A percentile compares a stretch with the other conserved stretches of the same genome.
These are phyloP conservation scores for Rhododendron griersonianum DNA, from an alignment of 148 eudicot species.

Conservation along the genomic window DNA sequence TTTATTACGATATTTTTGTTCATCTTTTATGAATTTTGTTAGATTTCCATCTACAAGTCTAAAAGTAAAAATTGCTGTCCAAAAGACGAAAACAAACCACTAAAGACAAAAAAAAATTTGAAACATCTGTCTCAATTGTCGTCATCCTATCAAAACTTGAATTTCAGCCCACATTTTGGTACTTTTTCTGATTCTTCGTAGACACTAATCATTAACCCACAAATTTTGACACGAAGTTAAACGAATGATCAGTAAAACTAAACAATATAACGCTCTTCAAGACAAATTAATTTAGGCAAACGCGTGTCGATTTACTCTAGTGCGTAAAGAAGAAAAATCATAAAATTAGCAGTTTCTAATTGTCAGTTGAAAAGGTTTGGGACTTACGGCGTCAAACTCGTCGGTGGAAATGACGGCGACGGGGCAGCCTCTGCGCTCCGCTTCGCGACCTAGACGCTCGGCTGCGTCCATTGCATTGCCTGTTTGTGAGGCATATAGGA, in stretches of 20 bases:
- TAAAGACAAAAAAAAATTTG: too few relatives aligned
- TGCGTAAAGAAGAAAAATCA: not conserved
- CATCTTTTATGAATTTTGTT: not conserved
- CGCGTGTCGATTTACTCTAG: not conserved
- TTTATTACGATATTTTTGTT: not conserved
- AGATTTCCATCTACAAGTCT: not conserved
- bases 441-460: slow-evolving; percentile 75
- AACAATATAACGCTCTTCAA: not conserved
- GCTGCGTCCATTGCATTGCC: slow-evolving; percentile 90
- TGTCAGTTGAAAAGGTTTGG: not conserved
- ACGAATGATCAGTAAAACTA: not conserved
- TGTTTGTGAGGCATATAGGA: slow-evolving; percentile 70
- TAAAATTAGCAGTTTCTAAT: not conserved
- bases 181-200: too few relatives aligned
- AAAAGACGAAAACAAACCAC: too few relatives aligned
- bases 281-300: not conserved
- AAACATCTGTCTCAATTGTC: not conserved
- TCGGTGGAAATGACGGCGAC: slow-evolving; percentile 54
- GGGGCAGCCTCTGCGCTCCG: slow-evolving; percentile 71
- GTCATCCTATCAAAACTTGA: too few relatives aligned
- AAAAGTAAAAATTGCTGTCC: too few relatives aligned
- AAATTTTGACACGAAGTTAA: not conserved
- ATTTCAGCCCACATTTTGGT: not conserved
- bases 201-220: not conserved
- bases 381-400: slow-evolving; percentile 63